Base-by-base conservation (phyloP, 257 asterid species). In the Buddleja alternifolia region DNA sequence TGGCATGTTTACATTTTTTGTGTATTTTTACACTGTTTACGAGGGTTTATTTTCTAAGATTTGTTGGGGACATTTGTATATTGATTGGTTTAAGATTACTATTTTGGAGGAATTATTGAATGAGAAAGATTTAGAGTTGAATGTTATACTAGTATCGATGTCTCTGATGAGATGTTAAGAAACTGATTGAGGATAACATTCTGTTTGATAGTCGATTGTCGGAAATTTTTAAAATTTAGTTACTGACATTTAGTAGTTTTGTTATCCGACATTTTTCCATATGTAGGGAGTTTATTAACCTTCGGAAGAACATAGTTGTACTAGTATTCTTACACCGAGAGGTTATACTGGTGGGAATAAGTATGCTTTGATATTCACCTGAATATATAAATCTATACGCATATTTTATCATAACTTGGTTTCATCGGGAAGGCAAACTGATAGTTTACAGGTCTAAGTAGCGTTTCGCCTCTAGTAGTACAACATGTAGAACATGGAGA, bases 101-200 rank as follows among this genome's bases (percentile, higher is more conserved):
- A 23, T 25, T n/a, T 63, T 5, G n/a, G 16, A 42, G 25, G 12
- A 14, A 19, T 3, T 2, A 7, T 24, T 34, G 8, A 6, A 19
- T 29, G 54, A 36, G 37, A 21, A 29, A 56, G 50, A 41, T 67
- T 21, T 23, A 16, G 48, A 45, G 46, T 48, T 46, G 52, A 48
- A 34, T 63, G 42, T 29, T 2, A 12, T 7, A 3, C 8, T 42
- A 44, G 20, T 14, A 14, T 46, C 8, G 9, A 6, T 34, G 24
- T 47, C 29, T 24, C 39, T 45, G 8, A 39, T 50, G 60, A 12
- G 60, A 20, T 36, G 6, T 41, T 24, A 4, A 8, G 48, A 32
- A n/a, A 34, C 14, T 10, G n/a, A 48, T 24, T 29, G 51, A 44
- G 44, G 37, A 24, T 1, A 29, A 29, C 5, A 29, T 60, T 48